Percentiles rank a stretch among this genome's conserved stretches.
phyloP scores from a whole-genome alignment of 2,329 filamentous ascomycete species.

The Arthrobotrys entomopaga region DNA sequence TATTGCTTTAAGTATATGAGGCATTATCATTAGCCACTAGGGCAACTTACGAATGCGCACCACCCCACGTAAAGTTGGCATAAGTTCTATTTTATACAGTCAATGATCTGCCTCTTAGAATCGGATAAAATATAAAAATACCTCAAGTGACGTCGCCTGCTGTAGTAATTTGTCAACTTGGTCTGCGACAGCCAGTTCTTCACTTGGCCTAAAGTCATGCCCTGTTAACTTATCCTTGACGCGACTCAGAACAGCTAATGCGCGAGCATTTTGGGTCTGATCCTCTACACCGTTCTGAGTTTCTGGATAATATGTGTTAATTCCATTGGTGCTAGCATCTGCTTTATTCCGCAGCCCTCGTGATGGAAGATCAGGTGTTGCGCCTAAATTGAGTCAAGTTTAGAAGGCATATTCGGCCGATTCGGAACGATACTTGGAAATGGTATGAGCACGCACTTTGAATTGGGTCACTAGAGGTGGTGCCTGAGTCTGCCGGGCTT shows the following conservation, averaged over 20 bases:
- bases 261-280: conserved; percentile 76
- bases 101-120: conserved; percentile 3
- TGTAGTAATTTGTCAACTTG: conserved; percentile 95
- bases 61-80: conserved; percentile 52
- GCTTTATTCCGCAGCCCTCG: conserved; percentile 16
- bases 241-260: conserved; percentile 86
- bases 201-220: conserved; percentile 84
- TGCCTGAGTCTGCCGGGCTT: conserved; percentile 55
- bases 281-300: conserved; percentile 27
- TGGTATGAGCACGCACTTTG: conserved; percentile 9
- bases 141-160: conserved; percentile 91
- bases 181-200: conserved; percentile 83
- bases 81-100: conserved; percentile 34
- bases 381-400: not conserved
- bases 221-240: conserved; percentile 97
- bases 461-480: conserved; percentile 25
- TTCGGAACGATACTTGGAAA: not conserved
- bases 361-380: conserved; percentile 16
- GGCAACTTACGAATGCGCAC: conserved; percentile 52
- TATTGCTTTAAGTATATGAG: not conserved
- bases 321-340: conserved; percentile 33
- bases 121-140: conserved; percentile 13
- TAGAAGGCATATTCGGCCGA: not conserved
- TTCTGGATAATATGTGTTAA: conserved; percentile 23
- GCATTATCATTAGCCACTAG: too few species aligned